Base-by-base conservation (phyloP, 2,329 filamentous ascomycete genomes). In the Neofusicoccum cordaticola region DNA sequence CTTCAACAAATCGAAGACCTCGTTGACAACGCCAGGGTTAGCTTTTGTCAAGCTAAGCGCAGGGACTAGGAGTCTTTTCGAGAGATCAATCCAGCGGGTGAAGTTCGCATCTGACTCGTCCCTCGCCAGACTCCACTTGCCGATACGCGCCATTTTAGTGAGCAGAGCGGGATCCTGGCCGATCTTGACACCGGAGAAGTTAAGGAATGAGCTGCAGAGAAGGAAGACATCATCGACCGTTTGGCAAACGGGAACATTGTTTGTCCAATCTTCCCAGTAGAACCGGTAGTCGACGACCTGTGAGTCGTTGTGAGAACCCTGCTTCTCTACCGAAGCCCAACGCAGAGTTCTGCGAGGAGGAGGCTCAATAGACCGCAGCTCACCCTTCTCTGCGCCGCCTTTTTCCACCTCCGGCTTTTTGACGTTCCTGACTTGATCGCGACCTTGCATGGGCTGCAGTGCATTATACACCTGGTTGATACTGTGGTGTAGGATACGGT, bases 261-360 rank as follows among this genome's bases (percentile, higher is more conserved):
- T 94, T 2, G 88, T 85, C 95, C 95, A 99, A 70, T 98, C 95
- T 66, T 97, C 93, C 88, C 95, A 97, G 77, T 99, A 99, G 74
- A 96, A 98, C 39, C 90, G 87, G 75, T 97, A 98, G 61, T 90
- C 84, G 12, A 82, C 86, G n/a, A 85, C 84, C 19, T 89, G 88
- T 9, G 47, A 47, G n/a, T 60, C 62, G 45, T 60, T 61, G 27
- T 63, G 45, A 3, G 53, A 60, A 63, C 88, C 88, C 68, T 84
- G 84, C 69, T 87, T 88, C 70, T 97, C 93, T 4, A 92, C 87
- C 70, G 90, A 89, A 4, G 93, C 90, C 94, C 94, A 97, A 67
- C 91, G 86, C 90, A 80, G 68, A 19, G 56, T 50, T 17, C 50
- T 65, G 85, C 88, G 66, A 93, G 83, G 41, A 6, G 47, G 63